Conservation (phyloP, 148 eudicot genomes). For the Tetragonia tetragonoides region DNA sequence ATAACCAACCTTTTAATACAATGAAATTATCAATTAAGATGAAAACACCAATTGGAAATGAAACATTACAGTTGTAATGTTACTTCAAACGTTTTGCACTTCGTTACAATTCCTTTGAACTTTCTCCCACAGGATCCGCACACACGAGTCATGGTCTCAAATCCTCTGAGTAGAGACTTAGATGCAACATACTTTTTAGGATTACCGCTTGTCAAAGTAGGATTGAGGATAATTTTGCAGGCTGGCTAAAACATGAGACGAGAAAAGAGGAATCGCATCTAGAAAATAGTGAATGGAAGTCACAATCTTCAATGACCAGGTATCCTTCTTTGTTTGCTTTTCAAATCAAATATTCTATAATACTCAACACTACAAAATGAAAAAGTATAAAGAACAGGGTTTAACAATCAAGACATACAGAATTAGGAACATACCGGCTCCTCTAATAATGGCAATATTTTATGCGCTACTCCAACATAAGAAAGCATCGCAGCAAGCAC, state of each 20-base stretch:
- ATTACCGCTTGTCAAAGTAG: no score
- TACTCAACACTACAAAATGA: background rate
- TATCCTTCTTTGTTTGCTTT: background rate
- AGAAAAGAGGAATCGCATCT: background rate
- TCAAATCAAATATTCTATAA: background rate
- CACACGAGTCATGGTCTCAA: no score
- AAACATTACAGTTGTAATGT: no score
- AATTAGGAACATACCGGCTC: constrained; percentile 67
- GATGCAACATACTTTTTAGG: no score
- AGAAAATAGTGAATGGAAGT: background rate
- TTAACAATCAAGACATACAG: constrained; percentile 2
- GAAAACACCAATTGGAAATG: no score
- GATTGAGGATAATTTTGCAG: background rate
- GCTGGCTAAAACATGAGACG: background rate
- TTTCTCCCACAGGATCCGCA: no score
- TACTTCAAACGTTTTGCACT: no score
- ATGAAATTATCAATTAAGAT: no score
- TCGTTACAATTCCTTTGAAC: no score
- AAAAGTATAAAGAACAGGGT: background rate
- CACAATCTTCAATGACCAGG: background rate
- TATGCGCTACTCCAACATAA: constrained; percentile 76
- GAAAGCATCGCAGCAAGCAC: constrained; percentile 92
- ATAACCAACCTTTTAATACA: no score
- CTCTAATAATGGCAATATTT: constrained; percentile 88
- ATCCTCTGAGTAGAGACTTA: no score